Percentiles rank a stretch among this genome's conserved stretches.
Conservation (phyloP, 495 filamentous ascomycete species). For the Penicillium paradoxum region DNA sequence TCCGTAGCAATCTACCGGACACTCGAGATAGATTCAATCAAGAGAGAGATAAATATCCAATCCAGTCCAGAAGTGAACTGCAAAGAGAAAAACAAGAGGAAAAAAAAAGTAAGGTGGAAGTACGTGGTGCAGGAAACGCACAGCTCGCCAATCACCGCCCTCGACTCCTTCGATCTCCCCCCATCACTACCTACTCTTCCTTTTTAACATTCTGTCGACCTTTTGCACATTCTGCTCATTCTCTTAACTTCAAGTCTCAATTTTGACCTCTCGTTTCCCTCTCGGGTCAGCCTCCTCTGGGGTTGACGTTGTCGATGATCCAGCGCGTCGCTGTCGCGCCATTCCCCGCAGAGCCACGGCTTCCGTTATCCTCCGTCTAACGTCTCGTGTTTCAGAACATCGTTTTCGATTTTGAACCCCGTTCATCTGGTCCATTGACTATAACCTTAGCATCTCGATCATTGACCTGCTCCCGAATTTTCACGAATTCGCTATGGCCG, state of each 20-base stretch:
- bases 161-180: slow-evolving; percentile 13
- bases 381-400: slow-evolving; percentile 11
- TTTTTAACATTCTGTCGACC: slow-evolving; percentile 1
- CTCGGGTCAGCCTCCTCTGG: slow-evolving; percentile 22
- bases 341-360: slow-evolving; percentile 37
- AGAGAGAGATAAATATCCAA: background rate
- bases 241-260: background rate
- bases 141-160: slow-evolving; percentile 20
- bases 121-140: slow-evolving; percentile 6
- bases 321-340: slow-evolving; percentile 39
- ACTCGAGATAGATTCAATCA: too few species aligned
- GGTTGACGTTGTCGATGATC: slow-evolving; percentile 33
- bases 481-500: slow-evolving; percentile 34
- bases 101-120: background rate
- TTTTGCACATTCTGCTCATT: background rate
- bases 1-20: too few species aligned
- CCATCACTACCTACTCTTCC: slow-evolving; percentile 10
- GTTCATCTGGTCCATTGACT: background rate
- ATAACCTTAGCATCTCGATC: slow-evolving; percentile 3
- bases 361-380: slow-evolving; percentile 24
- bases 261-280: slow-evolving; percentile 2
- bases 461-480: slow-evolving; percentile 6
- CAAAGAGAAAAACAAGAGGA: background rate
- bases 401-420: background rate
- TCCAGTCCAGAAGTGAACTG: too few species aligned